A percentile compares a stretch with the other conserved stretches of the same genome.
These are phyloP conservation scores for Ophiostoma australiae DNA, from an alignment of 2,329 filamentous ascomycete genomes.

Conservation along the genomic window DNA sequence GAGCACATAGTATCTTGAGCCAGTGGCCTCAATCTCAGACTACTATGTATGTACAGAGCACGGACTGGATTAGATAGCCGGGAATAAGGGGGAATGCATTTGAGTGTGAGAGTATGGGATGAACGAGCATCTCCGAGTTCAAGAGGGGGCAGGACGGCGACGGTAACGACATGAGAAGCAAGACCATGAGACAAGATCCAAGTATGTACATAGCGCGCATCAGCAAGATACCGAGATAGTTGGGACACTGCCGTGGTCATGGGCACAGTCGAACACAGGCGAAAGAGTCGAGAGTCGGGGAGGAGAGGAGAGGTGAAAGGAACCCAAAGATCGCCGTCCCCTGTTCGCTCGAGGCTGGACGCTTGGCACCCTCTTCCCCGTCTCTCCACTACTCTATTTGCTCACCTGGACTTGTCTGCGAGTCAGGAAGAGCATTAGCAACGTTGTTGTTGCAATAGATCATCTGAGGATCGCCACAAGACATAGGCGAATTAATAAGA, in stretches of 20 bases:
- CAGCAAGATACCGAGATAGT: not conserved
- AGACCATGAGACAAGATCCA: not conserved
- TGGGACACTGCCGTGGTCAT: no score
- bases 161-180: not conserved
- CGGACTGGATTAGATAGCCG: not conserved
- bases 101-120: not conserved
- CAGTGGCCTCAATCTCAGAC: no score
- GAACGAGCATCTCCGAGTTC: not conserved
- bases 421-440: conserved; percentile 7
- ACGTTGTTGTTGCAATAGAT: conserved; percentile 7
- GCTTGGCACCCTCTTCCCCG: conserved; percentile 7
- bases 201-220: not conserved
- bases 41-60: not conserved
- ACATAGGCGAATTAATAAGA: not conserved
- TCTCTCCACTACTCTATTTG: conserved; percentile 12
- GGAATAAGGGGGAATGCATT: not conserved
- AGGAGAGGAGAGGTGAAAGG: not conserved
- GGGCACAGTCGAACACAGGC: not conserved
- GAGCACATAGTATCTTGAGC: not conserved
- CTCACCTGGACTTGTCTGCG: not conserved
- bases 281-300: not conserved
- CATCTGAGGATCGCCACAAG: not conserved
- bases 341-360: conserved; percentile 11
- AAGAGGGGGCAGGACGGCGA: not conserved
- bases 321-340: not conserved